These are phyloP conservation scores for Podospora tetraspora DNA, from an alignment of 495 filamentous ascomycete genomes.

Conservation along the genomic window DNA sequence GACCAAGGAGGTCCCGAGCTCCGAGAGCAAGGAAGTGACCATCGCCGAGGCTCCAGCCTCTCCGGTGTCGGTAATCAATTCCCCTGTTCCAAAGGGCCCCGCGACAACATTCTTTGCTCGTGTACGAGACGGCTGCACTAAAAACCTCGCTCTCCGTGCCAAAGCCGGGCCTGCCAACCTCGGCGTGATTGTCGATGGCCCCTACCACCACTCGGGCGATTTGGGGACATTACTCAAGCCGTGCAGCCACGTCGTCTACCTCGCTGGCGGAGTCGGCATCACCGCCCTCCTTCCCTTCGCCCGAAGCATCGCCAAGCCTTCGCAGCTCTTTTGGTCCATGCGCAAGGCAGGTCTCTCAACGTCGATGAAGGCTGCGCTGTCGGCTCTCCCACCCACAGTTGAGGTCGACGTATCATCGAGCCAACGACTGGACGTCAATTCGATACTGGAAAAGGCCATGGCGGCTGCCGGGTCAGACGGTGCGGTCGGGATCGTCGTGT, in stretches of 20 bases:
- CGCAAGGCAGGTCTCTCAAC: constrained; percentile 13
- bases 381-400: constrained; percentile 8
- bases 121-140: constrained; percentile 9
- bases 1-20: background rate
- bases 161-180: background rate
- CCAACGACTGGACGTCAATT: constrained; percentile 13
- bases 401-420: constrained; percentile 13
- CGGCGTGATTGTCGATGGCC: constrained; percentile 17
- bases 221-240: constrained; percentile 8
- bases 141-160: background rate
- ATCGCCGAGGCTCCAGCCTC: background rate
- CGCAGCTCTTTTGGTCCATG: constrained; percentile 19
- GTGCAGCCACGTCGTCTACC: constrained; percentile 21
- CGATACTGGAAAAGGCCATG: constrained; percentile 12
- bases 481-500: constrained; percentile 22
- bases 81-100: background rate
- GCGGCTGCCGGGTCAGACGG: constrained; percentile 3
- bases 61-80: no score
- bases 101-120: constrained; percentile 13
- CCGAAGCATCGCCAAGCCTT: constrained; percentile 9
- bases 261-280: constrained; percentile 26
- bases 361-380: constrained; percentile 7
- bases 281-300: constrained; percentile 21
- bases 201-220: constrained; percentile 16
- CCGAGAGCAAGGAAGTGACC: background rate